phyloP scores from a whole-genome alignment of 78 protist genomes.

The Pigoraptor vietnamica region DNA sequence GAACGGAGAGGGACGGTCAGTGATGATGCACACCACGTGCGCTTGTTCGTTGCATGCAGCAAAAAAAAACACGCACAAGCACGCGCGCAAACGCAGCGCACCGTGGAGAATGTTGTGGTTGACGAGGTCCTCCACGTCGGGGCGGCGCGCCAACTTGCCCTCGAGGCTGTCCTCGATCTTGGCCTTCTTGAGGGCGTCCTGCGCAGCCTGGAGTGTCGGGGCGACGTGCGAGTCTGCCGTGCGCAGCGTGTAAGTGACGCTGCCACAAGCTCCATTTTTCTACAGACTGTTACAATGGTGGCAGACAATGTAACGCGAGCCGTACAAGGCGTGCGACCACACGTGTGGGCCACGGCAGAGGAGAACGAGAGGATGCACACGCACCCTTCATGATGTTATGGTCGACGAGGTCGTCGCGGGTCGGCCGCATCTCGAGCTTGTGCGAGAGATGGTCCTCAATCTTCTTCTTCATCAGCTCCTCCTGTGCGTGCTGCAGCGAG shows the following conservation, averaged over 20 bases:
- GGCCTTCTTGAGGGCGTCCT: background rate
- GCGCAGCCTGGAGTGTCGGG: conserved; percentile 1
- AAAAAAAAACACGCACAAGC: too few relatives aligned
- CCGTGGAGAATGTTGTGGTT: background rate
- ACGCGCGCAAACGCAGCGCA: too few relatives aligned
- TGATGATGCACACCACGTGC: background rate
- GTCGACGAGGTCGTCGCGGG: background rate
- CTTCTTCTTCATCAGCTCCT: background rate
- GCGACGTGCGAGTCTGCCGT: conserved; percentile 1
- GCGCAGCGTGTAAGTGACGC: too few relatives aligned
- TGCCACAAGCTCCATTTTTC: too few relatives aligned
- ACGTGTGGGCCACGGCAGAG: too few relatives aligned
- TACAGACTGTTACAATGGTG: too few relatives aligned
- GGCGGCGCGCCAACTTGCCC: background rate
- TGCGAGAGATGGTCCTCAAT: background rate
- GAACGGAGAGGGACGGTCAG: background rate
- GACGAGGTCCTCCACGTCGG: background rate
- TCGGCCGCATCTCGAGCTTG: background rate
- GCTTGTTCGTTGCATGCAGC: background rate
- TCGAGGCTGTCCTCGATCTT: background rate
- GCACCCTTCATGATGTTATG: background rate
- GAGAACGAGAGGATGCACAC: too few relatives aligned
- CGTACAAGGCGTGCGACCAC: too few relatives aligned
- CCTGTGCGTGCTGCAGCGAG: background rate
- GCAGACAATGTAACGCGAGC: background rate